Base-by-base conservation (phyloP, 192 early-diverging fungal genomes). In the Jimgerdemannia lactiflua region DNA sequence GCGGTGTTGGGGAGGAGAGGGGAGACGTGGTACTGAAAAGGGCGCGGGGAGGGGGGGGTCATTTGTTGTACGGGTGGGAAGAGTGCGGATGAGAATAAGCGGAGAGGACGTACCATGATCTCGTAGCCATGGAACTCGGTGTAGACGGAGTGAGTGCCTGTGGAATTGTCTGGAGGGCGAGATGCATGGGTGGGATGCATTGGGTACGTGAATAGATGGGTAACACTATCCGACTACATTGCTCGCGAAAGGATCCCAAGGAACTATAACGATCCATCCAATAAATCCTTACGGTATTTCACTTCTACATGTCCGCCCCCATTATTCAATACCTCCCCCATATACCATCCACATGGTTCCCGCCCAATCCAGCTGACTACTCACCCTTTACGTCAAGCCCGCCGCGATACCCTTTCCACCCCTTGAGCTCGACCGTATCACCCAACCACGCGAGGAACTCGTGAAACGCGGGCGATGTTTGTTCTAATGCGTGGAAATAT, bases 111-210 rank as follows among this genome's bases (percentile, higher is more conserved):
- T 54, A 54, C 49, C 92, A 93, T 93, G 74, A 93, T 87, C 75
- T 93, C 90, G 80, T 93, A 93, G 3, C 80, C 86, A 74, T 91
- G 85, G 86, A 88, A 93, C 69, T 89, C 81, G 49, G 91, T 90
- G 77, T 91, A 93, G 10, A 93, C 81, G 39, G 90, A 88, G 44
- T 89, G 82, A 4, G 85, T 88, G 19, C 92, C 92, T 17, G 91
- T 93, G 14, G 86, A 85, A 65, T 91, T 86, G n/a, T 78, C 91
- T 92, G 82, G 4, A 67, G 42, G 4, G 49, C 4, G 49, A 11
- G 54, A 39, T 40, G 41, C 4, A 4, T 40, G 70, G 3, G 42
- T 40, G 70, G 39, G 70, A 17, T 17, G 69, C 11, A 54, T 54
- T 4, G n/a, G n/a, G n/a, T n/a, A n/a, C n/a, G n/a, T n/a, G n/a